Conservation (phyloP, 2,329 filamentous ascomycete species). For the Arachnomyces sp. region DNA sequence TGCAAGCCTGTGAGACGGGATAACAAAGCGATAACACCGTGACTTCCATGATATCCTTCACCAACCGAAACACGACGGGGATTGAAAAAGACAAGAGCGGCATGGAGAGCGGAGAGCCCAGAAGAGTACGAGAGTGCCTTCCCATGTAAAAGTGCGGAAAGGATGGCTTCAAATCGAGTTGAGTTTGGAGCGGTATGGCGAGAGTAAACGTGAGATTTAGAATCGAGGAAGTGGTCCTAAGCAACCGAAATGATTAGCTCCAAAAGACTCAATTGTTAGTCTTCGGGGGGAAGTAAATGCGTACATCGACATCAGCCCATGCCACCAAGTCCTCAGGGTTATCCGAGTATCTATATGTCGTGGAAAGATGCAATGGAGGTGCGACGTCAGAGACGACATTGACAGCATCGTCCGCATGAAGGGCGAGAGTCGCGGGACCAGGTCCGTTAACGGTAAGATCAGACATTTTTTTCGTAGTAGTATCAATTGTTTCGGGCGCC, state of each 20-base stretch:
- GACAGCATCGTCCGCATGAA: slow-evolving; percentile 74
- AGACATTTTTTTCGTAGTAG: slow-evolving; percentile 1
- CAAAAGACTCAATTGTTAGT: not conserved
- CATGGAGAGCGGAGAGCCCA: slow-evolving; percentile 82
- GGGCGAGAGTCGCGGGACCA: slow-evolving; percentile 57
- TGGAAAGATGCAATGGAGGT: slow-evolving; percentile 81
- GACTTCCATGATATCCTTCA: slow-evolving; percentile 86
- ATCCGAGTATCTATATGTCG: slow-evolving; percentile 73
- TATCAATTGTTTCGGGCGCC: too few species aligned
- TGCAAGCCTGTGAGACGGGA: slow-evolving; percentile 66
- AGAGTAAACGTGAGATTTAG: slow-evolving; percentile 65
- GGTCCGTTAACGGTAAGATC: slow-evolving; percentile 10
- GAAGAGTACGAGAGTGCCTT: slow-evolving; percentile 71
- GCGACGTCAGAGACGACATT: slow-evolving; percentile 71
- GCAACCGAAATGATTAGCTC: not conserved
- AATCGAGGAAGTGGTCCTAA: slow-evolving; percentile 8
- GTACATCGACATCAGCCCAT: slow-evolving; percentile 47
- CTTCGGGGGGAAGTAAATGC: slow-evolving; percentile 18
- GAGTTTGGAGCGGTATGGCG: slow-evolving; percentile 70
- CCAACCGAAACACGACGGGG: slow-evolving; percentile 75
- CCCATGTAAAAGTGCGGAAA: slow-evolving; percentile 59
- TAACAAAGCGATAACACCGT: slow-evolving; percentile 70
- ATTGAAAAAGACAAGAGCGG: slow-evolving; percentile 72
- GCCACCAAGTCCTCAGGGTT: slow-evolving; percentile 59
- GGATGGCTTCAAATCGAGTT: slow-evolving; percentile 74